Conservation (phyloP, 176 grass and related monocot genomes). For the Musa schizocarpa region DNA sequence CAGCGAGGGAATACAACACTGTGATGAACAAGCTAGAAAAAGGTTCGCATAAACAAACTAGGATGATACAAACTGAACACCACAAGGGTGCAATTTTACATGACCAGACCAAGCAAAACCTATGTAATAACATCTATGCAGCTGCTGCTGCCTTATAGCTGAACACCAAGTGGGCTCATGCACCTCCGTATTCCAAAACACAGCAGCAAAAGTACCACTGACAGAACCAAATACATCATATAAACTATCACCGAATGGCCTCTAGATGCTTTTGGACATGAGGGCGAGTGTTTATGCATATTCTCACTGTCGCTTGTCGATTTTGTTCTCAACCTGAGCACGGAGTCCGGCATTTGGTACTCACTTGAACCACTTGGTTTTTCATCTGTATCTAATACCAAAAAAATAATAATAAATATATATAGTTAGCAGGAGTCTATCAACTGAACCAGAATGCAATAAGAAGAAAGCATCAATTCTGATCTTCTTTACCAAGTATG, state of each 20-base stretch:
- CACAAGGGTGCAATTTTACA: neutral
- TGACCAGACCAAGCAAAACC: neutral
- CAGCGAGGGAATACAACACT: neutral
- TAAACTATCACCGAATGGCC: neutral
- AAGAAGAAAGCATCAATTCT: slow-evolving; percentile 2
- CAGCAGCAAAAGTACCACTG: neutral
- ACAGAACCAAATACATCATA: neutral
- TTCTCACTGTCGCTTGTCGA: neutral
- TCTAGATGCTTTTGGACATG: neutral
- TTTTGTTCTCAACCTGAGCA: neutral
- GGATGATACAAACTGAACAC: neutral
- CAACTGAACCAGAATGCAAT: no score
- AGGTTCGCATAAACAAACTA: neutral
- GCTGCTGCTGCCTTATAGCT: neutral
- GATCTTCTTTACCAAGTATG: slow-evolving; percentile 36
- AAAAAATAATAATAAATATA: no score
- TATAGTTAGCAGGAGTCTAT: no score
- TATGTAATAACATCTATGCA: neutral
- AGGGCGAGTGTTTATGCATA: neutral
- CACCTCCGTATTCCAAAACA: neutral
- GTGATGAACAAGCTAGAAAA: neutral
- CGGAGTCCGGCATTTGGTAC: neutral
- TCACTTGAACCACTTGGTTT: neutral
- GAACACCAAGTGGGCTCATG: neutral
- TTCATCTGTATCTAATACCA: neutral